A percentile compares a stretch with the other conserved stretches of the same genome.
phyloP scores from a whole-genome alignment of 1,284 basidiomycete species.

The Cutaneotrichosporon sp. region DNA sequence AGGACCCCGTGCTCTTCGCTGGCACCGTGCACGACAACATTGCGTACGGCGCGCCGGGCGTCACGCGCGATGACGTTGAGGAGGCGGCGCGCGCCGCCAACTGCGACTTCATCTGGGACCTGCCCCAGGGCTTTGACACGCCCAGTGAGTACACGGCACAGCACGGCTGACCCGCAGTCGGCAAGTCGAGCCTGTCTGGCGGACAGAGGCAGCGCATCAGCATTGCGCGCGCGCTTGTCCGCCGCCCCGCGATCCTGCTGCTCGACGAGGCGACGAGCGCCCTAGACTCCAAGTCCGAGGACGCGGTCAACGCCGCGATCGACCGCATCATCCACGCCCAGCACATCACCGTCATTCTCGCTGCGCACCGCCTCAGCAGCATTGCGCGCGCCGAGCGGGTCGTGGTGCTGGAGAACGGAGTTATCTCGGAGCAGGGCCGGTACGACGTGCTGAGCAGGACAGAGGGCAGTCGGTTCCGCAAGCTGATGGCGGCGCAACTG shows the following conservation, averaged over 20 bases:
- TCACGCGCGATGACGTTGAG: conserved; percentile 79
- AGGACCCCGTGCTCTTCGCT: conserved; percentile 61
- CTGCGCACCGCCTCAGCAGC: conserved; percentile 82
- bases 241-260: conserved; percentile 56
- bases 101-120: conserved; percentile 91
- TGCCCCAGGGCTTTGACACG: conserved; percentile 83
- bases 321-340: conserved; percentile 76
- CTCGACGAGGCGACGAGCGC: conserved; percentile 62
- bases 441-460: conserved; percentile 65
- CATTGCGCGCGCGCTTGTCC: conserved; percentile 57
- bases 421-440: conserved; percentile 78
- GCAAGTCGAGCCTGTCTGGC: conserved; percentile 54
- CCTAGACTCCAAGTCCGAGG: conserved; percentile 85
- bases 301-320: conserved; percentile 80
- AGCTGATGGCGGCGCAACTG: conserved; percentile 83
- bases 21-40: conserved; percentile 93
- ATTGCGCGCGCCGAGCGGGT: conserved; percentile 82
- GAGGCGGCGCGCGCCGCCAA: conserved; percentile 86
- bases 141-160: conserved; percentile 58
- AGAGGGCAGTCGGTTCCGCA: conserved; percentile 72
- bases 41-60: conserved; percentile 75
- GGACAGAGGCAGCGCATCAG: conserved; percentile 58
- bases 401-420: conserved; percentile 82
- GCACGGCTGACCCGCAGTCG: conserved; percentile 34
- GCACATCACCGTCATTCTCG: conserved; percentile 82